Evolutionary conservation across 2,329 filamentous ascomycete genomes (phyloP).

Genomic region (Fusarium denticulatum): DNA sequence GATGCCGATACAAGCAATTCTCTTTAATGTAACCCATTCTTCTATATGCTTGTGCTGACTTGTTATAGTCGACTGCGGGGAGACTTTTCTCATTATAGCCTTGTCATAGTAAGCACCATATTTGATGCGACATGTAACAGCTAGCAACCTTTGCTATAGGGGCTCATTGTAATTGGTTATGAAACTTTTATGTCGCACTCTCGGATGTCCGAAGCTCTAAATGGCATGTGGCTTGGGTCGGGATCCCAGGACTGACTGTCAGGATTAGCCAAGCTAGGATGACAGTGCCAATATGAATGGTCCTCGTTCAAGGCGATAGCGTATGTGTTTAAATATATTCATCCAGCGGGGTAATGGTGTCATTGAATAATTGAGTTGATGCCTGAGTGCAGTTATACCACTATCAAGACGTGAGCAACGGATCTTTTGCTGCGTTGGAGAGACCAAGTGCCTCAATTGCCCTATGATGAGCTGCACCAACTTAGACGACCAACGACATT

Average conservation of each 20-base stretch:
- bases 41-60: background rate
- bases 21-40: background rate
- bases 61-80: background rate
- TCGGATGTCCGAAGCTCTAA: background rate
- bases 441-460: no score
- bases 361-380: background rate
- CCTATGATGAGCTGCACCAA: no score
- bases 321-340: rapidly evolving
- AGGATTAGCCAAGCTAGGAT: rapidly evolving
- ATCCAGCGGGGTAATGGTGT: background rate
- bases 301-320: rapidly evolving
- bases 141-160: no score
- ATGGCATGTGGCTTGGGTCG: background rate
- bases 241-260: background rate
- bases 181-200: no score
- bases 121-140: background rate
- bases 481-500: no score
- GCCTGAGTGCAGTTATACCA: no score
- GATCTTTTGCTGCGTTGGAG: no score
- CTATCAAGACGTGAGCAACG: no score
- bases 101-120: background rate
- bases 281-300: background rate
- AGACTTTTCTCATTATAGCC: background rate
- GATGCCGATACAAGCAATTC: background rate
- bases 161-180: rapidly evolving